Percentiles rank a stretch among this genome's conserved stretches.
These are phyloP conservation scores for Xerocomus cyaneibrunnescens DNA, from an alignment of 1,284 basidiomycete genomes.

Conservation along the genomic window DNA sequence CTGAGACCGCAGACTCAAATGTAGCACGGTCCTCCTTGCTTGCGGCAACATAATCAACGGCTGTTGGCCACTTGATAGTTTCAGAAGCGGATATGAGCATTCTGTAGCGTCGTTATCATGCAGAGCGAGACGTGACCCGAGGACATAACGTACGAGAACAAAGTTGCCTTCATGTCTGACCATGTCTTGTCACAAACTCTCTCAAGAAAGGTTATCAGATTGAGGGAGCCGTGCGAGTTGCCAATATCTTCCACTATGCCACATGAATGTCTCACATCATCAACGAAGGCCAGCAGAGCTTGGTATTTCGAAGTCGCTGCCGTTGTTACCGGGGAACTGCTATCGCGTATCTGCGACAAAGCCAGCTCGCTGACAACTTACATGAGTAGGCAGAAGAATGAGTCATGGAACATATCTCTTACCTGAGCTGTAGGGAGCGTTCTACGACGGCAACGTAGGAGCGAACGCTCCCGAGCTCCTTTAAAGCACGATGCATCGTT, in stretches of 20 bases:
- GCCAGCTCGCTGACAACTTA: slow-evolving; percentile 52
- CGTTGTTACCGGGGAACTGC: slow-evolving; percentile 42
- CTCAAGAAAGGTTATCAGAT: slow-evolving; percentile 58
- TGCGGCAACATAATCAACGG: slow-evolving; percentile 60
- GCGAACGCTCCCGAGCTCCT: slow-evolving; percentile 72
- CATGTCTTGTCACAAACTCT: slow-evolving; percentile 68
- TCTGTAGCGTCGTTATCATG: slow-evolving; percentile 39
- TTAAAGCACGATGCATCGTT: slow-evolving; percentile 66
- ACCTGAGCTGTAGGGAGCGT: slow-evolving; percentile 74
- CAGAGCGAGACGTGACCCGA: neutral
- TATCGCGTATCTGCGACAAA: slow-evolving; percentile 44
- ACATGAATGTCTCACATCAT: slow-evolving; percentile 44
- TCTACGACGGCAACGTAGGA: slow-evolving; percentile 76
- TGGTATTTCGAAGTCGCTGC: slow-evolving; percentile 59
- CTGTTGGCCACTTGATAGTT: slow-evolving; percentile 78
- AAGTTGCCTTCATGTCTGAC: slow-evolving; percentile 63
- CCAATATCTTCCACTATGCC: slow-evolving; percentile 43
- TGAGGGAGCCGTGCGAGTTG: slow-evolving; percentile 42
- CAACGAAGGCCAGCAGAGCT: slow-evolving; percentile 59
- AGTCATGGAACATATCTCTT: slow-evolving; percentile 25
- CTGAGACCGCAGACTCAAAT: slow-evolving; percentile 75
- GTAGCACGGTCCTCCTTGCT: slow-evolving; percentile 49
- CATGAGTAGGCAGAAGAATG: slow-evolving; percentile 16
- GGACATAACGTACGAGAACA: slow-evolving; percentile 57
- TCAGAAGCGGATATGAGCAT: slow-evolving; percentile 65